phyloP scores from a whole-genome alignment of 441 rosid species.

The Populus hybrid region DNA sequence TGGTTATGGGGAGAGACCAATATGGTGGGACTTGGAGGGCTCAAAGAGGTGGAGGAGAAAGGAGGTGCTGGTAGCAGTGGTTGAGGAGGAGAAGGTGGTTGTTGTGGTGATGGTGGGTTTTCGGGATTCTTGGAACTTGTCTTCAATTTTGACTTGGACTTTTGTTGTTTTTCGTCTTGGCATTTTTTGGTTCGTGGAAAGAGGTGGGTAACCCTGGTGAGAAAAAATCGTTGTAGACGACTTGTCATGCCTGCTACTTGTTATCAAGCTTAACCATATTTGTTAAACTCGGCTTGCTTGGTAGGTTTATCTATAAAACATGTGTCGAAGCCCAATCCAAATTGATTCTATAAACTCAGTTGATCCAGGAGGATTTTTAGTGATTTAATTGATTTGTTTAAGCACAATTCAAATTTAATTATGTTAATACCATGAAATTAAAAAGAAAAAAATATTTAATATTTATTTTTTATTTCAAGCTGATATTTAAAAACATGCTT shows the following conservation, averaged over 20 bases:
- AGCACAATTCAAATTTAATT: too few relatives aligned
- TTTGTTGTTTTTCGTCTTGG: conserved; percentile 78
- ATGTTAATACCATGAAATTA: too few relatives aligned
- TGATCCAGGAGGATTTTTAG: too few relatives aligned
- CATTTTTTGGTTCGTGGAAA: conserved; percentile 35
- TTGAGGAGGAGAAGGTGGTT: conserved; percentile 16
- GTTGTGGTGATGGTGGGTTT: conserved; percentile 29
- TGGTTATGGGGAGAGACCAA: conserved; percentile 49
- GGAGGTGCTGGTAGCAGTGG: conserved; percentile 29
- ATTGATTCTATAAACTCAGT: too few relatives aligned
- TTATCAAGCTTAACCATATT: too few relatives aligned
- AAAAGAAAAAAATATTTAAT: too few relatives aligned
- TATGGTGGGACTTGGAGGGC: conserved; percentile 57
- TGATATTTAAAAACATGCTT: too few relatives aligned
- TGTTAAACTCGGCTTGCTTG: too few relatives aligned
- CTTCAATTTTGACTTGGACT: conserved; percentile 80
- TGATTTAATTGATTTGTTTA: too few relatives aligned
- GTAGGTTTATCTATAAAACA: too few relatives aligned
- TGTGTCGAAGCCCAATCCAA: too few relatives aligned
- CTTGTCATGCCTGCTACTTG: not conserved
- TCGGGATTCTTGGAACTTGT: conserved; percentile 74
- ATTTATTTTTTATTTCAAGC: too few relatives aligned
- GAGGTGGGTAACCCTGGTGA: not conserved
- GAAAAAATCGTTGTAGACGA: not conserved
- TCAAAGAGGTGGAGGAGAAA: conserved; percentile 54